Evolutionary conservation across 202 grass and related monocot species (phyloP), one percentile per base, ranked within the genome.

Genomic region (Brachypodium distachyon): DNA sequence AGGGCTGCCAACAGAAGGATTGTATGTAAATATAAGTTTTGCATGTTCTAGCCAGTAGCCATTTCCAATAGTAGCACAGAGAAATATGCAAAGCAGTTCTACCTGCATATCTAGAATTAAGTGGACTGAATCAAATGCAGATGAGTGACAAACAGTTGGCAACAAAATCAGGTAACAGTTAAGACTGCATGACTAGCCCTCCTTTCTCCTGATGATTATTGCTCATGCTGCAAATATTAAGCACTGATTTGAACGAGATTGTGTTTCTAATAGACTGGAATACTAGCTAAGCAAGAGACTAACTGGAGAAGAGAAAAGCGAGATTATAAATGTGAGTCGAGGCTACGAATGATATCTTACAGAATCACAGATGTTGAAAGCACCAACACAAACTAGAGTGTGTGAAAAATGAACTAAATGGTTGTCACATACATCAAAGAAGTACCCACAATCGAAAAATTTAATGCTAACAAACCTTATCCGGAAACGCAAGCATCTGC

Each of bases 401-500:
- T 42, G 9, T 7, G 67, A 18, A 9, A 51, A 70, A 70, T 26
- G 12, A 56, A 43, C 32, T 73, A 59, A 74, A 64, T 63, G 17
- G 42, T 76, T 36, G 37, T 47, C 39, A 52, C 73, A 61, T 13
- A 49, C 44, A 67, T 53, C 3, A 59, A 64, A 57, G 32, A 44
- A 14, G 54, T 47, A 7, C 28, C 23, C 13, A 11, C 51, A 78
- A 36, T 47, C 32, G 23, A 65, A 79, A 39, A 1, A 65, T 77
- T 52, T 57, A 59, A 69, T 63, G 31, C 12, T 46, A 74, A 73
- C 90, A 83, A 90, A 99, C 96, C 96, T 99, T 95, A 85, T 96
- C 92, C 4, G 92, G 96, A 83, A 99, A 85, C 74, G 74, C 50
- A 81, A 92, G 85, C 49, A 90, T 84, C 67, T 96, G 82, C 82